Conservation (phyloP, 805 yeast genomes). For the Wickerhamiella allomyrinae region DNA sequence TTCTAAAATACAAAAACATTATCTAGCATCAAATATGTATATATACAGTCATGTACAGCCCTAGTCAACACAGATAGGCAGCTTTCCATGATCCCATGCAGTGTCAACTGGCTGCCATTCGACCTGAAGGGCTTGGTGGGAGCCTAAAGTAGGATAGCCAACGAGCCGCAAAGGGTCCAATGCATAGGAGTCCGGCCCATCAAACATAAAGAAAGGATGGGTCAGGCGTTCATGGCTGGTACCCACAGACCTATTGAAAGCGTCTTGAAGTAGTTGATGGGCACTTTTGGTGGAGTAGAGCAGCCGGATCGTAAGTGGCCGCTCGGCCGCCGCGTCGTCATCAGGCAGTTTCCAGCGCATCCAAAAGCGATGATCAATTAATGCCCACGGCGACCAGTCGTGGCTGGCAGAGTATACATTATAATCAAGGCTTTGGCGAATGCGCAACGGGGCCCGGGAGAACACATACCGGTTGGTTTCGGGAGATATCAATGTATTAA, state of each 20-base stretch:
- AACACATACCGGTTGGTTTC: not conserved
- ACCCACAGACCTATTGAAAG: not conserved
- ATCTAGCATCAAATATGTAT: no score
- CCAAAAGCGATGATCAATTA: conserved; percentile 16
- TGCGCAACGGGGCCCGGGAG: conserved; percentile 6
- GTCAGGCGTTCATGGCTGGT: not conserved
- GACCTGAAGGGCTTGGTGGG: conserved; percentile 5
- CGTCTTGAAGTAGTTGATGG: not conserved
- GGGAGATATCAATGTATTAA: conserved; percentile 6
- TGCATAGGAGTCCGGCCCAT: conserved; percentile 4
- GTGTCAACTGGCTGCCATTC: conserved; percentile 5
- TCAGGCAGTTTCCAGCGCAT: conserved; percentile 13
- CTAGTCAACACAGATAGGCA: no score
- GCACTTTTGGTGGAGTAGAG: not conserved
- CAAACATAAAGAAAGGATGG: conserved; percentile 15
- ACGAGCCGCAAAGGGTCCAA: conserved; percentile 4
- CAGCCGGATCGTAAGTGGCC: not conserved
- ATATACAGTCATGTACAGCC: no score
- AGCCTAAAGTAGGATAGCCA: conserved; percentile 15
- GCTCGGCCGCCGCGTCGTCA: not conserved
- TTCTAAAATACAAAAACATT: not conserved
- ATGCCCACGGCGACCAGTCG: conserved; percentile 13
- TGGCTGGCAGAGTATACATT: conserved; percentile 6
- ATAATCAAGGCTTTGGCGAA: conserved; percentile 1
- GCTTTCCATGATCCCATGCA: not conserved